Percentiles rank a stretch among this genome's conserved stretches.
phyloP scores from a whole-genome alignment of 1,284 basidiomycete species.

The Ustilago vetiveriae region DNA sequence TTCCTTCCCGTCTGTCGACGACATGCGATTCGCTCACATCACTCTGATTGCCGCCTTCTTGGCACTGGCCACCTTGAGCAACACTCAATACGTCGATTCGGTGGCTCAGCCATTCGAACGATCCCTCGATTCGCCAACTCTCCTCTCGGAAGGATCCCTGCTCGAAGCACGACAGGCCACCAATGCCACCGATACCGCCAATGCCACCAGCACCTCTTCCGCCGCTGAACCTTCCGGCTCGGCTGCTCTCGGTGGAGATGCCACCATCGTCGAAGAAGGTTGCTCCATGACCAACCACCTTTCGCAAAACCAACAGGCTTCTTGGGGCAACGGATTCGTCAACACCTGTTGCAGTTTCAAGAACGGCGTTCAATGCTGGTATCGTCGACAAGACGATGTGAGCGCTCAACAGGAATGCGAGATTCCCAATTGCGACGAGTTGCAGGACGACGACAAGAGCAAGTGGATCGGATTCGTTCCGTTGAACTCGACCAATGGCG shows the following conservation, averaged over 20 bases:
- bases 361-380: slow-evolving; percentile 43
- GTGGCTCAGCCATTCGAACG: slow-evolving; percentile 28
- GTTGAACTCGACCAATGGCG: slow-evolving; percentile 46
- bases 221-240: slow-evolving; percentile 29
- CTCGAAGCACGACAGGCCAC: slow-evolving; percentile 32
- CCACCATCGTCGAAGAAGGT: slow-evolving; percentile 40
- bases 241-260: slow-evolving; percentile 39
- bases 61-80: not conserved
- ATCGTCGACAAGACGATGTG: slow-evolving; percentile 31
- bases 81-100: slow-evolving; percentile 24
- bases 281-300: slow-evolving; percentile 49
- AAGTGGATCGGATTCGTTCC: slow-evolving; percentile 51
- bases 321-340: slow-evolving; percentile 51
- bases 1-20: not conserved
- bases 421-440: slow-evolving; percentile 47
- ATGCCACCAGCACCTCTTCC: slow-evolving; percentile 18
- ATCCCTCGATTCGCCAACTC: slow-evolving; percentile 8
- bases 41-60: slow-evolving; percentile 6
- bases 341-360: slow-evolving; percentile 54
- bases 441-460: slow-evolving; percentile 34
- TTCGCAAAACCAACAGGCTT: slow-evolving; percentile 51
- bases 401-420: slow-evolving; percentile 30
- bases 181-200: slow-evolving; percentile 17
- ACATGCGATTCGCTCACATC: slow-evolving; percentile 7
- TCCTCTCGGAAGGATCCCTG: slow-evolving; percentile 15